Evolutionary conservation across 2,329 filamentous ascomycete genomes (phyloP), one percentile per base, ranked within the genome.

Genomic region (Monosporascus sp.): DNA sequence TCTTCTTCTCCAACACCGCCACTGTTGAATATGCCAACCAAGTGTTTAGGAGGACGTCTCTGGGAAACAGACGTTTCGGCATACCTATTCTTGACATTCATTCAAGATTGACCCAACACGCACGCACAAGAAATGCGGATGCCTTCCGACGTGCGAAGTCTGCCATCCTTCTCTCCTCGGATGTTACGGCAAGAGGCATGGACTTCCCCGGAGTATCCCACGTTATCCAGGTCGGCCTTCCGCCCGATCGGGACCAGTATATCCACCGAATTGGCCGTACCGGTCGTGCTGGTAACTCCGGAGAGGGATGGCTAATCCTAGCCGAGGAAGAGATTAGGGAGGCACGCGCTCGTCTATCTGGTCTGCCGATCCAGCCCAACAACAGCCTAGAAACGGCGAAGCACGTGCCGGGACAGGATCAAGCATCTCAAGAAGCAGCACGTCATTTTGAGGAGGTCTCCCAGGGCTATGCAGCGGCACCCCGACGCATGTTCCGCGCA

Each of bases 1-100:
- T 96, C 43, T 99, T 96, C 74, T 87, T 93, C 69, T 89, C 89
- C 63, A 90, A 88, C 22, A 95, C 88, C 1, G 81, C 82, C 24
- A 79, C 88, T 58, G 89, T 91, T 45, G 78, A 85, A 53, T 75
- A 91, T 48, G 83, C 84, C 22, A 74, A 78, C 20, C 74, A 79
- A 17, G 72, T 87, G 22, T 82, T 91, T 63, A 53, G 44, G 20
- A 68, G 70, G 45, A 74, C 75, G 35, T 72, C 84, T 49, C 59
- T 70, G 22, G 62, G 62, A 20, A 60, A 66, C 31, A 55, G 65
- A 50, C 1, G 22, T 0, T 71, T 74, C 53, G 73, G 74, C 22
- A 63, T 82, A 14, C 58, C 61, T 9, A 60, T 74, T 51, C 74
- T 74, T 61, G 78, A 86, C 59, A 93, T 99, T 55, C 92, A 97